Conservation (phyloP, 345 rosid genomes). For the Mallotus nudiflorus region DNA sequence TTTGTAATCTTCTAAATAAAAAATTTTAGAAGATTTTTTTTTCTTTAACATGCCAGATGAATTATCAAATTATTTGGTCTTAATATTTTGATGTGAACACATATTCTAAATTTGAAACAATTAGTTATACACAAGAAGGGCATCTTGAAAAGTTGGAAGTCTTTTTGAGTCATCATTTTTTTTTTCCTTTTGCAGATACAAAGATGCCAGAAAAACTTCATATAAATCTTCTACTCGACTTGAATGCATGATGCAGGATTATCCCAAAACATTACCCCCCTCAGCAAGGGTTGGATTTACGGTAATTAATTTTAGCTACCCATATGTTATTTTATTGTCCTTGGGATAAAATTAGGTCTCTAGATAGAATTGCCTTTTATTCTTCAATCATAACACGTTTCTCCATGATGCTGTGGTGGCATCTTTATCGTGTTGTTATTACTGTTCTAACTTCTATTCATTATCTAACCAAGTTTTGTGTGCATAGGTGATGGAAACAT, state of each 20-base stretch:
- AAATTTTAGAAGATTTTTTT: not conserved
- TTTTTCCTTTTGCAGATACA: conserved; percentile 56
- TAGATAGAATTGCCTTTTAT: not conserved
- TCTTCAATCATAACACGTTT: too few species aligned
- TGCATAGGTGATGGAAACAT: conserved; percentile 70
- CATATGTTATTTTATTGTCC: conserved; percentile 1
- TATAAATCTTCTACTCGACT: conserved; percentile 90
- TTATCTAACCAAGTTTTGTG: conserved; percentile 7
- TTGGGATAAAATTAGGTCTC: not conserved
- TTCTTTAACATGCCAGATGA: not conserved
- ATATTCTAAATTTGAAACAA: too few species aligned
- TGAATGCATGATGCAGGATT: conserved; percentile 99
- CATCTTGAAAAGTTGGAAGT: too few species aligned
- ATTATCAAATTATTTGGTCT: not conserved
- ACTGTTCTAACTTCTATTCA: not conserved
- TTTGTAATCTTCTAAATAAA: not conserved
- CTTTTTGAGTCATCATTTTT: too few species aligned
- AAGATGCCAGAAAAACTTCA: conserved; percentile 84
- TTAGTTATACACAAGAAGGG: too few species aligned
- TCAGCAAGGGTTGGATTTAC: conserved; percentile 89
- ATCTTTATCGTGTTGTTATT: conserved; percentile 5
- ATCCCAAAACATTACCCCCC: conserved; percentile 90
- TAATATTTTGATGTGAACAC: too few species aligned
- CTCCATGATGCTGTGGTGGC: conserved; percentile 5
- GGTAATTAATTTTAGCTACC: conserved; percentile 47